Evolutionary conservation across 2,329 filamentous ascomycete species (phyloP), one percentile per base, ranked within the genome.

Genomic region (Aspergillus candidus): DNA sequence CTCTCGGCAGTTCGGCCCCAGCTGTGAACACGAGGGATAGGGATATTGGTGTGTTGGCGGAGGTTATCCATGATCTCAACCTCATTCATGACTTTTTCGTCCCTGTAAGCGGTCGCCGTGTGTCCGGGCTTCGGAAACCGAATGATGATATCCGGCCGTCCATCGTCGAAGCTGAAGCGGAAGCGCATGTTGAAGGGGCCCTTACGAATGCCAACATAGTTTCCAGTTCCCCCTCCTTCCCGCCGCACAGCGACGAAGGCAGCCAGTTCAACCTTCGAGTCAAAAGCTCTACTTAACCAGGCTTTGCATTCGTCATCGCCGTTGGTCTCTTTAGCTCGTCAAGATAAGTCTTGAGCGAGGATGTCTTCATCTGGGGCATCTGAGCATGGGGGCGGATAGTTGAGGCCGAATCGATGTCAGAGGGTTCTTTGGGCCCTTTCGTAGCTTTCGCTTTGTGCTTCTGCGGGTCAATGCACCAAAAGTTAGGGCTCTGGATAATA

Each of bases 31-130:
- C 31, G 38, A 48, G 54, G 50, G 30, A 56, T 38, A 38, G 50
- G 51, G 32, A 57, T 58, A 45, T 44, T 37, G 7, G 48, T 55
- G 10, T 42, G 50, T 46, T 55, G 36, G 37, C 32, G 35, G 30
- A 57, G 46, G 14, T 50, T 55, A 50, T 54, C 46, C 48, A 57
- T 56, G 35, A 53, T 35, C 38, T 50, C 37, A 39, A 55, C 48
- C 45, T 55, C 47, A 30, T 55, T 53, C 37, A 22, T 11, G 4
- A 52, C 38, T 18, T 55, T 53, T 50, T 52, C 50, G 11, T 53
- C 50, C 40, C 43, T 49, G 32, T 47, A 48, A 35, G 47, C 47
- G 35, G 41, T 51, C 30, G 48, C 47, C 18, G 48, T 52, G 34
- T 50, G 52, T 32, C 49, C 48, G 1, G 48, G 51, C 31, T 55